Evolutionary conservation across 768 basidiomycete species (phyloP).

Genomic region (Auricularia sp.): DNA sequence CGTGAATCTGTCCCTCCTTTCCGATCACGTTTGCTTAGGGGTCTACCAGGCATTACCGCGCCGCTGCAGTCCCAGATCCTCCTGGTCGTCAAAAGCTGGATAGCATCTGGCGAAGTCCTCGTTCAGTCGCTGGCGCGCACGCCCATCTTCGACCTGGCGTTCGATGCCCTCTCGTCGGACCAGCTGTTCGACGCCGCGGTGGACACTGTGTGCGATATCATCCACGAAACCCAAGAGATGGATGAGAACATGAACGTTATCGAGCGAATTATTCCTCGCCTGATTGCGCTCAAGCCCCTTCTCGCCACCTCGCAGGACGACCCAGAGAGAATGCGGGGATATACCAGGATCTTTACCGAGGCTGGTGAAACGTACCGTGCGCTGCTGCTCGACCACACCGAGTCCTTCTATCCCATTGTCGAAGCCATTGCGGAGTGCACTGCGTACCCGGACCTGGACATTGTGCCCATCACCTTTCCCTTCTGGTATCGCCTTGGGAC

Average conservation of each 20-base stretch:
- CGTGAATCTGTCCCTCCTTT: constrained; percentile 18
- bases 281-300: constrained; percentile 61
- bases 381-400: constrained; percentile 79
- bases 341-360: constrained; percentile 89
- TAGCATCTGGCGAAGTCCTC: constrained; percentile 74
- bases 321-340: constrained; percentile 79
- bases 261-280: constrained; percentile 75
- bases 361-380: constrained; percentile 93
- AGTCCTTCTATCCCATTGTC: constrained; percentile 90
- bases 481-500: constrained; percentile 99
- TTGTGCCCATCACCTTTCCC: constrained; percentile 93
- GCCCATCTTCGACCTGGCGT: constrained; percentile 72
- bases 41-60: constrained; percentile 60
- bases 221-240: constrained; percentile 97
- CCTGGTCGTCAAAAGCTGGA: constrained; percentile 78
- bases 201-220: constrained; percentile 84
- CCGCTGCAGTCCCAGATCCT: constrained; percentile 76
- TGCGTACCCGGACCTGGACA: constrained; percentile 86
- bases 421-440: constrained; percentile 91
- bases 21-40: constrained; percentile 3
- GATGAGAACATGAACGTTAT: constrained; percentile 89
- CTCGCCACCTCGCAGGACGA: constrained; percentile 60
- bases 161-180: constrained; percentile 75
- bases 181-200: constrained; percentile 90
- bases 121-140: constrained; percentile 55